These are phyloP conservation scores for Limtongia smithiae DNA, from an alignment of 805 yeast genomes.

Conservation along the genomic window DNA sequence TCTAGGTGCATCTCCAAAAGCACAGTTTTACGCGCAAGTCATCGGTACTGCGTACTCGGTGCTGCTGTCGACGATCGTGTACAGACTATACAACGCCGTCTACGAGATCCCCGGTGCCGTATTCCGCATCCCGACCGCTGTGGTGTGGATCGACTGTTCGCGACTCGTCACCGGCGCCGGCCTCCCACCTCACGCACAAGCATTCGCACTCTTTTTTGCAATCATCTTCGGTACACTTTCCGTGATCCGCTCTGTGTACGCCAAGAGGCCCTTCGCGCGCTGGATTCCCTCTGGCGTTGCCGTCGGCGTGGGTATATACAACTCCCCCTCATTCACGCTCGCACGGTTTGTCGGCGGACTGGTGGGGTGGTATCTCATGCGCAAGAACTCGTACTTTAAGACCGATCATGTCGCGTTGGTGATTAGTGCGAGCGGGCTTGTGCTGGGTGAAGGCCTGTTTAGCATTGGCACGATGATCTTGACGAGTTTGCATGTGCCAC, in stretches of 20 bases:
- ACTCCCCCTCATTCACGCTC: conserved; percentile 86
- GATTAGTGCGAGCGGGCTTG: conserved; percentile 86
- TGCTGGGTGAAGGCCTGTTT: conserved; percentile 88
- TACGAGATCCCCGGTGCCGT: conserved; percentile 80
- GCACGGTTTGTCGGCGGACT: conserved; percentile 95
- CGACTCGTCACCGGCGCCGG: conserved; percentile 88
- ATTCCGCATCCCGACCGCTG: conserved; percentile 90
- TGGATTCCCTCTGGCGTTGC: conserved; percentile 93
- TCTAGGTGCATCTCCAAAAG: conserved; percentile 85
- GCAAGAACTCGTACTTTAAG: conserved; percentile 4
- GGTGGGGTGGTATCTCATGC: conserved; percentile 41
- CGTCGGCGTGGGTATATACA: conserved; percentile 94
- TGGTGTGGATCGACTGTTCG: conserved; percentile 95
- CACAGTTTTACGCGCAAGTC: conserved; percentile 86
- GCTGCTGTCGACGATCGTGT: conserved; percentile 73
- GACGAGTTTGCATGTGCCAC: conserved; percentile 66
- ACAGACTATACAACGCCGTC: conserved; percentile 72
- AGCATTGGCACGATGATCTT: conserved; percentile 78
- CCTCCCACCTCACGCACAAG: conserved; percentile 71
- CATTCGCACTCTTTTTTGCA: conserved; percentile 68
- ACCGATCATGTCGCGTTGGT: conserved; percentile 62
- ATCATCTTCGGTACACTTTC: conserved; percentile 58
- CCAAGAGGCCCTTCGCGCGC: conserved; percentile 32
- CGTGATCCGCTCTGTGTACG: conserved; percentile 42
- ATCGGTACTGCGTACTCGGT: conserved; percentile 86